Evolutionary conservation across 345 rosid genomes (phyloP).

Genomic region (Ricinus communis): DNA sequence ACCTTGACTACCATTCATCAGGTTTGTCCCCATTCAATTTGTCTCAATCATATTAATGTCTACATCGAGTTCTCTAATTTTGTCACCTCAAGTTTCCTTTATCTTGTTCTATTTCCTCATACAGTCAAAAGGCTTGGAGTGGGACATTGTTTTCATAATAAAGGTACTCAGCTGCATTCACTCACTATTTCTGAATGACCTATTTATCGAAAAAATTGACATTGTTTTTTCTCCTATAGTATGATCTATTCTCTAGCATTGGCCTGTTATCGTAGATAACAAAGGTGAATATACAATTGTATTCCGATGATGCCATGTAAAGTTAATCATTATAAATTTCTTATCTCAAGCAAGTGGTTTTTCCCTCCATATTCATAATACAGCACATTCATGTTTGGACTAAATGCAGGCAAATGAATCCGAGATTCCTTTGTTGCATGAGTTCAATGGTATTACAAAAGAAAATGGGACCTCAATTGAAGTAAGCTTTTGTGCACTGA

Average conservation of each 20-base stretch:
- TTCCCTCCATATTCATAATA: neutral
- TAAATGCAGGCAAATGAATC: slow-evolving; percentile 78
- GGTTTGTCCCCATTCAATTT: slow-evolving; percentile 40
- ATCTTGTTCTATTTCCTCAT: slow-evolving; percentile 24
- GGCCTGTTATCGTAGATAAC: neutral
- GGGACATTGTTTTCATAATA: slow-evolving; percentile 90
- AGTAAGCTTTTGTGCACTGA: slow-evolving; percentile 38
- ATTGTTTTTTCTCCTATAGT: neutral
- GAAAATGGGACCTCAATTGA: slow-evolving; percentile 65
- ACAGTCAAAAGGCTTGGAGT: slow-evolving; percentile 98
- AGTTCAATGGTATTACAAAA: slow-evolving; percentile 45
- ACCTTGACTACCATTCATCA: slow-evolving; percentile 97
- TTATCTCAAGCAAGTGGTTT: neutral
- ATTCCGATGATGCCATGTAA: neutral
- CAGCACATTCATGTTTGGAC: neutral
- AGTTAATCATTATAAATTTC: neutral
- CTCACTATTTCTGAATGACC: neutral
- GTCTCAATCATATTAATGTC: neutral
- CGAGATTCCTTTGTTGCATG: slow-evolving; percentile 88
- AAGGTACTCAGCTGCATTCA: slow-evolving; percentile 53
- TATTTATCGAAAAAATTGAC: neutral
- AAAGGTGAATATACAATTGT: neutral
- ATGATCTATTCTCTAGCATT: neutral
- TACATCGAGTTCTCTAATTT: neutral
- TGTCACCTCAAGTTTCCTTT: slow-evolving; percentile 8